These are phyloP conservation scores for Colletotrichum cereale DNA, from an alignment of 2,329 filamentous ascomycete species.

Conservation along the genomic window DNA sequence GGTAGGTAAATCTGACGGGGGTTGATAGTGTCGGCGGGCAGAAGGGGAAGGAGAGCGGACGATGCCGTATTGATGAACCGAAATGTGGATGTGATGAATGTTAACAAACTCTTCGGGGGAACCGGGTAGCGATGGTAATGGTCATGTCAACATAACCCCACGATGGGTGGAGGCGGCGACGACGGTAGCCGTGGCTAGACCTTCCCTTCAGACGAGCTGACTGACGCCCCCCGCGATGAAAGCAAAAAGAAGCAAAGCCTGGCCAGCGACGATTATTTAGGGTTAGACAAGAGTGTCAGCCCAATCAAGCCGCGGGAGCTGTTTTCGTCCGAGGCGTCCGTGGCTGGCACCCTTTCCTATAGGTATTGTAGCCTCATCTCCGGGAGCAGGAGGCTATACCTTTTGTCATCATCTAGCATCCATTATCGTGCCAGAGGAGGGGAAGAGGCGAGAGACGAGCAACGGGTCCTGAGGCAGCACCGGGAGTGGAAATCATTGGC, in stretches of 20 bases:
- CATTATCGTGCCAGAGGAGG: not conserved
- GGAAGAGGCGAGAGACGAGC: too few species aligned
- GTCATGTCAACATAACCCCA: not conserved
- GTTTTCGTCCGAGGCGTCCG: slow-evolving; percentile 36
- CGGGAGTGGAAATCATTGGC: not conserved
- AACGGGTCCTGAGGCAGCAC: not conserved
- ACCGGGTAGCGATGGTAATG: not conserved
- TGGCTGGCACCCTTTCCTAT: slow-evolving; percentile 5
- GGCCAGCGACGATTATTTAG: not conserved
- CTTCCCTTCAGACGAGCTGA: not conserved
- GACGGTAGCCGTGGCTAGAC: not conserved
- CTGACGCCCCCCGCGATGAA: not conserved
- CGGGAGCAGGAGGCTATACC: slow-evolving; percentile 3
- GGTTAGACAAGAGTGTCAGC: slow-evolving; percentile 13
- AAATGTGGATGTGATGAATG: not conserved
- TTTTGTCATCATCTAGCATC: slow-evolving; percentile 20
- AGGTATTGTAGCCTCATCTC: slow-evolving; percentile 33
- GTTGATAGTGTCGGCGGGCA: not conserved
- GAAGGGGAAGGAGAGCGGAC: not conserved
- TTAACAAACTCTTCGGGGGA: not conserved
- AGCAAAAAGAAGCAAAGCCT: not conserved
- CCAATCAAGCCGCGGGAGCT: slow-evolving; percentile 12
- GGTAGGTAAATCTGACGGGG: not conserved
- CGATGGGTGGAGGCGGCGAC: too few species aligned
- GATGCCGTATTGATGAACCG: not conserved